These are phyloP conservation scores for Bryopsis sp. DNA, from an alignment of 139 green algal species.

Conservation along the genomic window DNA sequence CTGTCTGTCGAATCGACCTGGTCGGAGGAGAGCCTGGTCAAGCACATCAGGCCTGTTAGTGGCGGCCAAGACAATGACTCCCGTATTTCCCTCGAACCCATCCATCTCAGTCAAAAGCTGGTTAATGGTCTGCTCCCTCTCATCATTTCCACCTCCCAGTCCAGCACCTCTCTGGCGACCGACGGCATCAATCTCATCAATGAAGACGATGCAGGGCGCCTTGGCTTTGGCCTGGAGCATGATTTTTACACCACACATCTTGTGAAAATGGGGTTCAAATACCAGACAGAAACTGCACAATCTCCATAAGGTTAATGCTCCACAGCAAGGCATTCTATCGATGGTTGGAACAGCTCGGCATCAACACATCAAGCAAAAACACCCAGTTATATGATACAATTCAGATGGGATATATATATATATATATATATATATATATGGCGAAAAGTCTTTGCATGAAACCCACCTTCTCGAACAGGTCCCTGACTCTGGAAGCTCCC, in stretches of 20 bases:
- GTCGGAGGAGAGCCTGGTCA: slow-evolving; percentile 92
- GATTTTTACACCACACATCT: too few species aligned
- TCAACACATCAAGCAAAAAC: too few species aligned
- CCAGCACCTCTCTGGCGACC: slow-evolving; percentile 87
- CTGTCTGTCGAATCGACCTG: slow-evolving; percentile 94
- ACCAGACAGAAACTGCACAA: too few species aligned
- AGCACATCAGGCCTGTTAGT: slow-evolving; percentile 98
- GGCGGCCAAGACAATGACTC: slow-evolving; percentile 93
- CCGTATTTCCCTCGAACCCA: slow-evolving; percentile 98
- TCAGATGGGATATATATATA: too few species aligned
- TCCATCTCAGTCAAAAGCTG: slow-evolving; percentile 91
- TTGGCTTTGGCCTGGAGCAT: slow-evolving; percentile 99
- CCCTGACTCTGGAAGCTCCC: slow-evolving; percentile 85
- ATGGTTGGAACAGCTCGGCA: too few species aligned
- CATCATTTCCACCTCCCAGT: slow-evolving; percentile 93
- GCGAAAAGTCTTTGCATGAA: too few species aligned
- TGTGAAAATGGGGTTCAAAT: too few species aligned
- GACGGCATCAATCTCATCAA: slow-evolving; percentile 98
- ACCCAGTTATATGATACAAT: too few species aligned
- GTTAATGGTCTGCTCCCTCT: slow-evolving; percentile 88
- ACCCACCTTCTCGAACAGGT: slow-evolving; percentile 99
- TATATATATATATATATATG: too few species aligned
- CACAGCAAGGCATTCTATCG: too few species aligned
- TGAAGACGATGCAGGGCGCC: slow-evolving; percentile 97
- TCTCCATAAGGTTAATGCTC: too few species aligned